Base-by-base conservation (phyloP, 139 green algal genomes). In the Micractinium conductrix region DNA sequence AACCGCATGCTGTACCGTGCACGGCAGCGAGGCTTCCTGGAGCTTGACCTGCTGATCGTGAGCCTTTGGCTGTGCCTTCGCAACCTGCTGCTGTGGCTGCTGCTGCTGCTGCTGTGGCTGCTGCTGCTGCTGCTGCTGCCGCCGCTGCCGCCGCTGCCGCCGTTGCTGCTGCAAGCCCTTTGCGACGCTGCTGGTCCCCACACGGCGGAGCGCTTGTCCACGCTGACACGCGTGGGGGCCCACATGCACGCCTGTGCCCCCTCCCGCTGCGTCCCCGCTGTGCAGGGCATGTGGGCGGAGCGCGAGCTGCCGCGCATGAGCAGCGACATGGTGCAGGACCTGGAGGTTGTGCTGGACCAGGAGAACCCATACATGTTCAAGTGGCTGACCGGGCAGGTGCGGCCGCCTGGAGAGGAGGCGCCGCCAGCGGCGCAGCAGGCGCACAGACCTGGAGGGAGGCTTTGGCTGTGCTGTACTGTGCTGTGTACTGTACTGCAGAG, bases 341-440 rank as follows among this genome's bases (percentile, higher is more conserved):
- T 82, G 42, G 76, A 82, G 38, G 76, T 38, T 40, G 76, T 82
- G 76, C 38, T 82, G 38, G 58, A 82, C 55, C 76, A 82, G 76
- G 76, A 82, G 76, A 82, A 82, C 55, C 76, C 76, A 16, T 55
- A 82, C 38, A 82, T 82, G 76, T 82, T 82, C 58, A 82, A 82
- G 76, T 82, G 76, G 76, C 55, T 82, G 26, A 58, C 48, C 10
- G 48, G 12, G 48, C 48, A 58, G 48, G 48, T 58, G 48, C 12
- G 48, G 12, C 60, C 14, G 60, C 60, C 60, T 22, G 55, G 55
- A 17, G 9, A 63, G 55, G 55, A 19, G 26, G 55, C n/a, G n/a
- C n/a, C n/a, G n/a, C n/a, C n/a, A n/a, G n/a, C n/a, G n/a, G n/a
- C n/a, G n/a, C n/a, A n/a, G n/a, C n/a, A n/a, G n/a, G n/a, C n/a